Evolutionary conservation across 2,329 filamentous ascomycete genomes (phyloP).

Genomic region (Penicillium italicum): DNA sequence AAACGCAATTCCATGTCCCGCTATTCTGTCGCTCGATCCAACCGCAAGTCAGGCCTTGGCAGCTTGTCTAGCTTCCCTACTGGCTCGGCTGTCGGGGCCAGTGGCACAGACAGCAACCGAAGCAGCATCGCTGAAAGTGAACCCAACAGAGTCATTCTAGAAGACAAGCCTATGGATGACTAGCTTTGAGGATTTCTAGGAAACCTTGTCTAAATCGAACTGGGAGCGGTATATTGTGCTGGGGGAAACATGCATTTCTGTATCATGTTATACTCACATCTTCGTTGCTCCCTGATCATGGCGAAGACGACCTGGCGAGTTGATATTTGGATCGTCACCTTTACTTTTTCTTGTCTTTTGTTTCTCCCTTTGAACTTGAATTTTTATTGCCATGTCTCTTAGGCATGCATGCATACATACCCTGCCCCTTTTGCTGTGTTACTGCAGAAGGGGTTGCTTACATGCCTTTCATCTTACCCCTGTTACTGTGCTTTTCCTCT

Average conservation of each 20-base stretch:
- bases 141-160: constrained; percentile 59
- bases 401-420: constrained; percentile 8
- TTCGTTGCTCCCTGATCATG: background rate
- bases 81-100: constrained; percentile 18
- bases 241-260: background rate
- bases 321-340: background rate
- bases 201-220: constrained; percentile 2
- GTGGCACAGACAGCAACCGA: constrained; percentile 31
- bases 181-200: constrained; percentile 30
- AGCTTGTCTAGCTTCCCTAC: constrained; percentile 34
- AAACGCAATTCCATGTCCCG: constrained; percentile 65
- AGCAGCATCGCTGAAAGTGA: constrained; percentile 40
- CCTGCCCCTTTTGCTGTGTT: constrained; percentile 2
- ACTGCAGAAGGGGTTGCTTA: constrained; percentile 1
- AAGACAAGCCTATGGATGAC: constrained; percentile 76
- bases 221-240: background rate
- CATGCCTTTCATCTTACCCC: background rate
- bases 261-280: background rate
- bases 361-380: background rate
- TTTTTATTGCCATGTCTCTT: background rate
- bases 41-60: constrained; percentile 49
- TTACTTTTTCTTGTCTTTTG: background rate
- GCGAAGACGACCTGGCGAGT: constrained; percentile 1
- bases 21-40: constrained; percentile 45
- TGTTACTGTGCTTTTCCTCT: background rate